Evolutionary conservation across 768 basidiomycete species (phyloP), one percentile per base, ranked within the genome.

Genomic region (Lactarius pseudohatsudake): DNA sequence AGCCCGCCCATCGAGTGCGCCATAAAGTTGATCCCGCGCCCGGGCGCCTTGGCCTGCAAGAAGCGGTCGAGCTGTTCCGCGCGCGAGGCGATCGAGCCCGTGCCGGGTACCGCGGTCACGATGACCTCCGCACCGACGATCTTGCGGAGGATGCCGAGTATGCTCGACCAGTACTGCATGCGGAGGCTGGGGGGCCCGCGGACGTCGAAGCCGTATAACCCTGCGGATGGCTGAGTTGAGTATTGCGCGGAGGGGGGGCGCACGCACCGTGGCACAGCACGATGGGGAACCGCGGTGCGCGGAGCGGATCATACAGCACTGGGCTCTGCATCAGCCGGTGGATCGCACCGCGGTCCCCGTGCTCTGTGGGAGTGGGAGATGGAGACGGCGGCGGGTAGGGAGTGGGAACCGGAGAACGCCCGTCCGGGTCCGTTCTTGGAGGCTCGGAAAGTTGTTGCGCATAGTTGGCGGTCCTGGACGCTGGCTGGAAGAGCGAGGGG

Each of bases 1-100:
- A 99, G 82, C 0, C 96, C 96, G 22, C 96, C 96, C 97, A 99
- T 99, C 8, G 94, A 96, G 75, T 99, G 97, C 0, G 93, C 97
- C 55, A 99, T 81, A 69, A 99, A 87, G 75, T 99, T 99, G 72
- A 98, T 78, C 10, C 90, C 92, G 57, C 89, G 85, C 6, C 92
- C 94, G 16, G 79, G 81, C 4, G 88, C 86, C 57, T 81, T 87
- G 15, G 79, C 74, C 64, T 85, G 81, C 13, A 99, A 82, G 70
- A 90, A 86, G 28, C 81, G 81, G 75, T 98, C 84, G 69, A 99
- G 80, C 55, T 81, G 83, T 61, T 87, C 81, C 0, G 95, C 90
- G 22, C 97, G 87, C 13, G 91, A 88, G 15, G 85, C 78, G 62
- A 99, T 88, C 0, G 93, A 95, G 4, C 95, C 97, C 18, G 96